These are phyloP conservation scores for Aspergillus sergii DNA, from an alignment of 2,329 filamentous ascomycete genomes.

Conservation along the genomic window DNA sequence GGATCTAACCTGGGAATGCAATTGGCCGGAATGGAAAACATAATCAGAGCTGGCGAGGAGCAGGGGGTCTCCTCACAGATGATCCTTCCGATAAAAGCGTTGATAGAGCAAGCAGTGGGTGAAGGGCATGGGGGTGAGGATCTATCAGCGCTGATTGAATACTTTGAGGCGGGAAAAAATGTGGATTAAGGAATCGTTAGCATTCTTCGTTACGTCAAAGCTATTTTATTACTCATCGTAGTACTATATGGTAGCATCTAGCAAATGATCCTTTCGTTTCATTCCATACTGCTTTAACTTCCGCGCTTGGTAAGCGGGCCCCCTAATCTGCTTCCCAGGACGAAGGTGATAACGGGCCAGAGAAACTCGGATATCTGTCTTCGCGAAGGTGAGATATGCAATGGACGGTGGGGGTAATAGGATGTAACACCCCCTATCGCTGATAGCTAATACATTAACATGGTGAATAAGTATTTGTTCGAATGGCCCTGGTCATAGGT, in stretches of 20 bases:
- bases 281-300: background rate
- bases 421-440: background rate
- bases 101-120: conserved; percentile 8
- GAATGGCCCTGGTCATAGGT: background rate
- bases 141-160: conserved; percentile 13
- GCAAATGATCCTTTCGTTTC: background rate
- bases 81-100: conserved; percentile 5
- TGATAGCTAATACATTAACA: background rate
- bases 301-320: background rate
- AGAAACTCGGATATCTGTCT: background rate
- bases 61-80: conserved; percentile 3
- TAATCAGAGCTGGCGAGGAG: conserved; percentile 3
- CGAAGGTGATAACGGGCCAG: background rate
- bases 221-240: background rate
- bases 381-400: background rate
- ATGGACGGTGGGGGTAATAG: background rate
- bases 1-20: conserved; percentile 17
- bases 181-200: background rate
- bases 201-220: background rate
- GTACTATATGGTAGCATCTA: background rate
- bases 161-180: background rate
- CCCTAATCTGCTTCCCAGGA: background rate
- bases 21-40: conserved; percentile 12
- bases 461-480: background rate
- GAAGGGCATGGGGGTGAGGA: conserved; percentile 6